These are phyloP conservation scores for Claviceps spartinae DNA, from an alignment of 2,329 filamentous ascomycete genomes.

Conservation along the genomic window DNA sequence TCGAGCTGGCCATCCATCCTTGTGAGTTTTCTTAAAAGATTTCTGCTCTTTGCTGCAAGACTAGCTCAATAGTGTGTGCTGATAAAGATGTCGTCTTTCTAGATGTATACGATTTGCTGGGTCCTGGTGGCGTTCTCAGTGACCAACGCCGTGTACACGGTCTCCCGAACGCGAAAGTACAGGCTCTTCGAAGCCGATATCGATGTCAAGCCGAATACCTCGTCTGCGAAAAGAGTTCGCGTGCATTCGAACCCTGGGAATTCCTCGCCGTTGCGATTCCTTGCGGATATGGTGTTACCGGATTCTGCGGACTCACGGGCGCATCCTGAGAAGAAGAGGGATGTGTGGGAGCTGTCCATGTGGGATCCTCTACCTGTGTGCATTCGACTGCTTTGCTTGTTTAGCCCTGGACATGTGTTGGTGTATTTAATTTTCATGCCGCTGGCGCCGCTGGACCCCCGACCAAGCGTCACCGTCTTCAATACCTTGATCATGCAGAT, in stretches of 20 bases:
- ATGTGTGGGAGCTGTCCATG: constrained; percentile 89
- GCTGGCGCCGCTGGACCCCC: constrained; percentile 57
- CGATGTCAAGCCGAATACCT: constrained; percentile 61
- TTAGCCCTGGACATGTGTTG: constrained; percentile 86
- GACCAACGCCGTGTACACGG: constrained; percentile 68
- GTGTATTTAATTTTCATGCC: constrained; percentile 84
- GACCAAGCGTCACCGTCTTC: constrained; percentile 74
- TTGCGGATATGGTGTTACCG: constrained; percentile 53
- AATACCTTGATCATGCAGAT: constrained; percentile 65
- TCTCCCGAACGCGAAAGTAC: constrained; percentile 72
- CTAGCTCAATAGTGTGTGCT: background rate
- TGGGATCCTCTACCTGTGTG: constrained; percentile 88
- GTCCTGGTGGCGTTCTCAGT: constrained; percentile 52
- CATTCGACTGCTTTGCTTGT: constrained; percentile 71
- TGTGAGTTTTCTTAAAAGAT: constrained; percentile 24
- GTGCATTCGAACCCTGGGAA: constrained; percentile 72
- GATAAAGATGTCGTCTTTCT: background rate
- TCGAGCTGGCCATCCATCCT: constrained; percentile 49
- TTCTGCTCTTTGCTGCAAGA: too few relatives aligned
- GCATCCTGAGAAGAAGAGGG: constrained; percentile 65
- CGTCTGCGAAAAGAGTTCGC: constrained; percentile 76
- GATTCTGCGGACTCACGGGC: constrained; percentile 69
- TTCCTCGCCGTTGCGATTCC: constrained; percentile 63
- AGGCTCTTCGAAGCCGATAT: constrained; percentile 81
- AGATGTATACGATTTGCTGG: constrained; percentile 63